Conservation (phyloP, 495 filamentous ascomycete genomes). For the Talaromyces stipitatus region DNA sequence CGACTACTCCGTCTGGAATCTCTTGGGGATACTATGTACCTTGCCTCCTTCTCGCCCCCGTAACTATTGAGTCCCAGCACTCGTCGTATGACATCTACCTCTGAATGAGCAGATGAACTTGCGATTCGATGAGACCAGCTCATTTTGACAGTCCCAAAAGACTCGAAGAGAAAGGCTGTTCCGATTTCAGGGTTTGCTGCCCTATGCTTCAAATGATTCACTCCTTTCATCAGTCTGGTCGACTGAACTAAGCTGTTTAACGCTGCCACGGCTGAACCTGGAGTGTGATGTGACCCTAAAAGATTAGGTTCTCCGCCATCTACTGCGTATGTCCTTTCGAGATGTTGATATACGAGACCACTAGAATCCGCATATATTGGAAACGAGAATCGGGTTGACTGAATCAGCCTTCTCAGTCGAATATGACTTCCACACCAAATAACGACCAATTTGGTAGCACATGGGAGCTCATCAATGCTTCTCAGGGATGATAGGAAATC, state of each 20-base stretch:
- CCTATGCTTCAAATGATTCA: constrained; percentile 56
- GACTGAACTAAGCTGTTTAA: constrained; percentile 48
- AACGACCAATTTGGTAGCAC: constrained; percentile 58
- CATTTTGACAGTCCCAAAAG: constrained; percentile 19
- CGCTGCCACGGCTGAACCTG: background rate
- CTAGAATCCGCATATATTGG: constrained; percentile 79
- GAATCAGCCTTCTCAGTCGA: constrained; percentile 61
- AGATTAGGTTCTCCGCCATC: background rate
- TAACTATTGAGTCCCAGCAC: background rate
- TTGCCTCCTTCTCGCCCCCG: background rate
- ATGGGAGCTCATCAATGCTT: constrained; percentile 29
- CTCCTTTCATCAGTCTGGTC: constrained; percentile 42
- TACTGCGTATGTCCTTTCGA: constrained; percentile 60
- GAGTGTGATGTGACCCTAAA: background rate
- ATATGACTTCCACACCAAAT: constrained; percentile 73
- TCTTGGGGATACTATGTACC: background rate
- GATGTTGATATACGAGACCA: constrained; percentile 56
- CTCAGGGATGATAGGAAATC: background rate
- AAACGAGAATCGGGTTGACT: constrained; percentile 58
- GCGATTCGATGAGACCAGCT: constrained; percentile 83
- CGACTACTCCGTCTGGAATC: background rate
- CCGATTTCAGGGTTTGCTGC: constrained; percentile 60
- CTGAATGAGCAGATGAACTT: constrained; percentile 70
- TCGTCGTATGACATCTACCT: constrained; percentile 37
- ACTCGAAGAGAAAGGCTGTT: constrained; percentile 80